These are phyloP conservation scores for Apiospora malaysiana DNA, from an alignment of 2,329 filamentous ascomycete species.

Conservation along the genomic window DNA sequence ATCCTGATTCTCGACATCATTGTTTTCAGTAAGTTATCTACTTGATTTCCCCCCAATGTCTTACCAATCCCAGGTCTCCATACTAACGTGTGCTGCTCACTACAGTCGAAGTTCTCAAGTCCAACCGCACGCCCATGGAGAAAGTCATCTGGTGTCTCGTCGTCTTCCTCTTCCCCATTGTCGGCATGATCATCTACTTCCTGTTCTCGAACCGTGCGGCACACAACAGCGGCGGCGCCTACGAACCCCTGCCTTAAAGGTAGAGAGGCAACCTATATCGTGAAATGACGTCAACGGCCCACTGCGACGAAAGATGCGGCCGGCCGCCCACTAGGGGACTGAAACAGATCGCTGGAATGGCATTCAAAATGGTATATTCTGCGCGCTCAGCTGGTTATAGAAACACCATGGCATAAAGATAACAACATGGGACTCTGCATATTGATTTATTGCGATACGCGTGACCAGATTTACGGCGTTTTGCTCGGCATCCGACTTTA, in stretches of 20 bases:
- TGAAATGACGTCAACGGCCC: not conserved
- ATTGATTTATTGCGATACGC: not conserved
- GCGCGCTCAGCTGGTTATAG: not conserved
- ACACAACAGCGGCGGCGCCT: conserved; percentile 59
- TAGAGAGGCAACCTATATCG: not conserved
- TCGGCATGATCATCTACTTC: conserved; percentile 67
- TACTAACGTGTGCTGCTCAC: not conserved
- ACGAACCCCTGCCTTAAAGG: conserved; percentile 53
- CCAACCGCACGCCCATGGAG: conserved; percentile 60
- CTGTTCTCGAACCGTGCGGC: conserved; percentile 66
- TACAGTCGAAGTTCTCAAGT: conserved; percentile 68
- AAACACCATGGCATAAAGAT: not conserved
- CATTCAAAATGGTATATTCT: not conserved
- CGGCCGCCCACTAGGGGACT: not conserved
- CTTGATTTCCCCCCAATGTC: not conserved
- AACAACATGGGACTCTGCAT: not conserved
- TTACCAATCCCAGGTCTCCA: conserved; percentile 24
- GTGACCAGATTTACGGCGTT: not conserved
- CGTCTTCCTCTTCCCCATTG: conserved; percentile 68
- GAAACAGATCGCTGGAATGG: not conserved
- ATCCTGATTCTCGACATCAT: conserved; percentile 67
- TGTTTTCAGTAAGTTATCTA: conserved; percentile 59
- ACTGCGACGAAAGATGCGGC: not conserved
- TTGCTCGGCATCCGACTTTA: not conserved
- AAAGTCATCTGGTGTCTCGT: conserved; percentile 69